A percentile compares a stretch with the other conserved stretches of the same genome.
phyloP scores from a whole-genome alignment of 2,329 filamentous ascomycete species.

The Orbilia ellipsospora region DNA sequence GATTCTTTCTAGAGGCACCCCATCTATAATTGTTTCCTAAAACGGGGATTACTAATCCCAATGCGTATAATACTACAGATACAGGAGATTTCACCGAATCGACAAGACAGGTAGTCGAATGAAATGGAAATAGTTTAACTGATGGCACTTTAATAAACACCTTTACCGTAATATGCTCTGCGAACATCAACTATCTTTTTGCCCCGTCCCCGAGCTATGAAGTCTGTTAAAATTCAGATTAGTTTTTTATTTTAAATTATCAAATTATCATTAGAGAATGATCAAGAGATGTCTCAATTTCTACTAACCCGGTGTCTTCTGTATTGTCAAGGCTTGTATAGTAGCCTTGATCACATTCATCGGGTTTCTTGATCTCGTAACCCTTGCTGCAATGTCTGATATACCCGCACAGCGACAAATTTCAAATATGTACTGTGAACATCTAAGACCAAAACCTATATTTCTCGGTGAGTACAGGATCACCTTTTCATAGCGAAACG shows the following conservation, averaged over 20 bases:
- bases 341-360: slow-evolving; percentile 98
- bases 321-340: slow-evolving; percentile 81
- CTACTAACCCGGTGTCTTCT: slow-evolving; percentile 73
- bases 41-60: no score
- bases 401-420: slow-evolving; percentile 90
- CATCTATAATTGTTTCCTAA: no score
- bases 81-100: no score
- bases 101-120: slow-evolving; percentile 4
- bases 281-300: background rate
- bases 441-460: slow-evolving; percentile 90
- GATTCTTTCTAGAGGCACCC: no score
- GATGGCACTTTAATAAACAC: slow-evolving; percentile 52
- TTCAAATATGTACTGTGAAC: slow-evolving; percentile 91
- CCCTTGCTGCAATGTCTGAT: slow-evolving; percentile 83
- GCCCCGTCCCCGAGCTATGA: slow-evolving; percentile 86
- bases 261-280: background rate
- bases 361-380: slow-evolving; percentile 87
- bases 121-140: background rate
- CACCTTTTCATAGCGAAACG: background rate
- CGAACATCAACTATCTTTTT: slow-evolving; percentile 96
- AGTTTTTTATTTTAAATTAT: background rate
- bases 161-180: slow-evolving; percentile 83
- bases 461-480: background rate
- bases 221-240: slow-evolving; percentile 66
- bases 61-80: no score